phyloP scores from a whole-genome alignment of 1,284 basidiomycete genomes.

The Cryptococcus maquisensis region DNA sequence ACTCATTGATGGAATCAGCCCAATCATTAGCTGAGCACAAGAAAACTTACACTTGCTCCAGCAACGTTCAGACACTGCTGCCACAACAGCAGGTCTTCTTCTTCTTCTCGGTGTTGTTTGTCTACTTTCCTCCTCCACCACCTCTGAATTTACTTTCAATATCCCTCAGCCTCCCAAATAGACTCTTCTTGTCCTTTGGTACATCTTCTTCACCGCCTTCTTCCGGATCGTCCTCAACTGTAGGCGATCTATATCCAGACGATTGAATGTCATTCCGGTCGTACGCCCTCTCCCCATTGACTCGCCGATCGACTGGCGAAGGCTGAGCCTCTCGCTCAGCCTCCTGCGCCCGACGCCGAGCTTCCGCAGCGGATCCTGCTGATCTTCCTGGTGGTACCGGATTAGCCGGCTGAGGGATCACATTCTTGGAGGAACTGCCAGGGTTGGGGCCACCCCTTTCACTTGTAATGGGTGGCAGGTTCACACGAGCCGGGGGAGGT shows the following conservation, averaged over 20 bases:
- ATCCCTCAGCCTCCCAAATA: not conserved
- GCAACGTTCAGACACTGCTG: not conserved
- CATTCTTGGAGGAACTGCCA: not conserved
- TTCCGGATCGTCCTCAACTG: not conserved
- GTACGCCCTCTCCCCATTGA: not conserved
- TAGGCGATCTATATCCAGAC: constrained; percentile 1
- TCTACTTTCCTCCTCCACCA: not conserved
- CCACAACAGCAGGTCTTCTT: not conserved
- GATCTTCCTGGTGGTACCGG: too few relatives aligned
- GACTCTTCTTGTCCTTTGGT: not conserved
- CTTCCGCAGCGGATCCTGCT: not conserved
- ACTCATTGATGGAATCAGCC: too few relatives aligned
- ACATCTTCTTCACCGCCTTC: not conserved
- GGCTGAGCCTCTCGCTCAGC: not conserved
- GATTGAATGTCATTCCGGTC: not conserved
- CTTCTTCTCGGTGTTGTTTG: too few relatives aligned
- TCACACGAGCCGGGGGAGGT: not conserved
- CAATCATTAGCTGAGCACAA: too few relatives aligned
- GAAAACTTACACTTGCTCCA: too few relatives aligned
- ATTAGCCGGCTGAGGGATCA: not conserved
- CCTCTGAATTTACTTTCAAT: not conserved
- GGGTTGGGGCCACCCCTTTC: not conserved
- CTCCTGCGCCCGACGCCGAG: not conserved
- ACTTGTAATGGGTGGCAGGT: not conserved
- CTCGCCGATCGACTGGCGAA: not conserved